These are phyloP conservation scores for Yamadazyma endophytica DNA, from an alignment of 805 yeast species.

Conservation along the genomic window DNA sequence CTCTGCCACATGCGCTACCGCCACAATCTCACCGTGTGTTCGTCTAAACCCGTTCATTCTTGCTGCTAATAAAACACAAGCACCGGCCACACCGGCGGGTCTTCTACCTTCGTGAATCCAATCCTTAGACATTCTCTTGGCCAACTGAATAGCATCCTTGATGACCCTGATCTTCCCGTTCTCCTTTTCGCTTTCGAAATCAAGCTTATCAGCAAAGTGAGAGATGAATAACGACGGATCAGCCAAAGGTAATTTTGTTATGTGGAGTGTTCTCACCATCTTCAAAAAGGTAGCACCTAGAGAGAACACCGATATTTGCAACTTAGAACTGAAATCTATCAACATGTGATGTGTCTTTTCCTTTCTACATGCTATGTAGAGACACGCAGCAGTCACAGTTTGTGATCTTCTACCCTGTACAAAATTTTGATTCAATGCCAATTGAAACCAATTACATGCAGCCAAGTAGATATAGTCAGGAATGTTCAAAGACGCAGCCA, in stretches of 20 bases:
- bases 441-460: slow-evolving; percentile 83
- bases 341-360: slow-evolving; percentile 92
- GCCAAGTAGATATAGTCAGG: slow-evolving; percentile 84
- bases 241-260: slow-evolving; percentile 75
- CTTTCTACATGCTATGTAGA: slow-evolving; percentile 90
- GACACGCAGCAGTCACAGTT: slow-evolving; percentile 91
- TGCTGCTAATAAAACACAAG: slow-evolving; percentile 87
- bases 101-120: slow-evolving; percentile 97
- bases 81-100: slow-evolving; percentile 99
- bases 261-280: slow-evolving; percentile 81
- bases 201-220: slow-evolving; percentile 85
- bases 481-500: slow-evolving; percentile 74
- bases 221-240: slow-evolving; percentile 94
- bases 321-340: slow-evolving; percentile 86
- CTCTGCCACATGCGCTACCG: slow-evolving; percentile 92
- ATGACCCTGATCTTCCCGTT: slow-evolving; percentile 47
- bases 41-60: slow-evolving; percentile 94
- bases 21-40: slow-evolving; percentile 89
- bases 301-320: slow-evolving; percentile 88
- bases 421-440: slow-evolving; percentile 82
- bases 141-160: slow-evolving; percentile 80
- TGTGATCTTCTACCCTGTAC: slow-evolving; percentile 97
- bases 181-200: slow-evolving; percentile 66
- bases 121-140: slow-evolving; percentile 87
- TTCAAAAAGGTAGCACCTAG: slow-evolving; percentile 94